Evolutionary conservation across 768 basidiomycete genomes (phyloP).

Genomic region (Rhodocollybia butyracea): DNA sequence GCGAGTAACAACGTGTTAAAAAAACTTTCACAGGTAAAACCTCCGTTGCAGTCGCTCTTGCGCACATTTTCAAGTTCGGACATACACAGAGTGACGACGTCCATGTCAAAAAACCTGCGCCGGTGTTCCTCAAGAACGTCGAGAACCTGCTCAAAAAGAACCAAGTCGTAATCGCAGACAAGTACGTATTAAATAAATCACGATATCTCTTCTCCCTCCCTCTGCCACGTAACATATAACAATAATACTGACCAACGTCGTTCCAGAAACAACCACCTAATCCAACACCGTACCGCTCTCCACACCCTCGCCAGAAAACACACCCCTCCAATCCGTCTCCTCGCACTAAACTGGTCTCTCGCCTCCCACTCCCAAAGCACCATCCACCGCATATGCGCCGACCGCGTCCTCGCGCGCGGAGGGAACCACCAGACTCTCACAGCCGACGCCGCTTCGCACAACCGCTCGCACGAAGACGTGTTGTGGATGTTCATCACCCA

Average conservation of each 20-base stretch:
- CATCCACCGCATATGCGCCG: constrained; percentile 71
- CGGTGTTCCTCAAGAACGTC: constrained; percentile 73
- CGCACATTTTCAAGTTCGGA: constrained; percentile 77
- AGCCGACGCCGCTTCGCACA: constrained; percentile 41
- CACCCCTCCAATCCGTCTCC: constrained; percentile 59
- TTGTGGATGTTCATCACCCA: constrained; percentile 75
- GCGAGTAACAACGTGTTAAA: too few species aligned
- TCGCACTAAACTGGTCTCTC: constrained; percentile 78
- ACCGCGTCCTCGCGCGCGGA: constrained; percentile 74
- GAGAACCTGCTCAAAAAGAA: constrained; percentile 51
- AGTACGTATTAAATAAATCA: constrained; percentile 48
- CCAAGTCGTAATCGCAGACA: constrained; percentile 89
- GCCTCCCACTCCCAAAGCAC: constrained; percentile 53
- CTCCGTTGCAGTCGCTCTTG: constrained; percentile 72
- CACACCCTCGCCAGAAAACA: constrained; percentile 45
- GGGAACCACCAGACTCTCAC: constrained; percentile 82
- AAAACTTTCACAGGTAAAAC: constrained; percentile 79
- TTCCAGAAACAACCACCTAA: constrained; percentile 81
- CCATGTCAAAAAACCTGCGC: constrained; percentile 66
- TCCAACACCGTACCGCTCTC: constrained; percentile 72
- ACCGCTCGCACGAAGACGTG: constrained; percentile 71
- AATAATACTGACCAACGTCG: too few species aligned
- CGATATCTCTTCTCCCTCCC: background rate
- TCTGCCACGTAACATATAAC: too few species aligned
- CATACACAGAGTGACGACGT: constrained; percentile 96